Conservation (phyloP, 495 filamentous ascomycete genomes). For the Xylaria scruposa region DNA sequence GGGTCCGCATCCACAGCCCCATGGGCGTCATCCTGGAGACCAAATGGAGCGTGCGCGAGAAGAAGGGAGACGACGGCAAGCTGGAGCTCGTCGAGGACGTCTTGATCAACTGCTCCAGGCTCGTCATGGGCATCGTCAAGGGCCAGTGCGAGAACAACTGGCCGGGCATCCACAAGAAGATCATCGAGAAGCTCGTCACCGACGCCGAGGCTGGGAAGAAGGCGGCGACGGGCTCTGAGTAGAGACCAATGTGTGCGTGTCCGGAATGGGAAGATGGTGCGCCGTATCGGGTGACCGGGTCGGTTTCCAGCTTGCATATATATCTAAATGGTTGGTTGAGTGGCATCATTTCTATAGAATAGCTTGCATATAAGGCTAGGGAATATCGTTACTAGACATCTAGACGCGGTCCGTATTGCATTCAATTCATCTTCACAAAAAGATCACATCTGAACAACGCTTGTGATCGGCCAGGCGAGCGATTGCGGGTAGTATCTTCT, state of each 20-base stretch:
- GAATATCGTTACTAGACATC: slow-evolving; percentile 1
- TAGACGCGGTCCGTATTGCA: neutral
- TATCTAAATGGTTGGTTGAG: neutral
- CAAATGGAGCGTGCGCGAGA: slow-evolving; percentile 46
- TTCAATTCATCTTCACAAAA: neutral
- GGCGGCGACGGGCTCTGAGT: neutral
- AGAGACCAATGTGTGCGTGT: neutral
- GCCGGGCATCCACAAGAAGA: slow-evolving; percentile 50
- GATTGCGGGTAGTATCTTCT: neutral
- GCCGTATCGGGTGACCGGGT: neutral
- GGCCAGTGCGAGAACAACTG: slow-evolving; percentile 51
- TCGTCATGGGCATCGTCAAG: slow-evolving; percentile 52
- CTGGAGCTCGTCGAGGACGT: slow-evolving; percentile 49
- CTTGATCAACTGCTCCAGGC: slow-evolving; percentile 47
- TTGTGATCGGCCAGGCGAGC: neutral
- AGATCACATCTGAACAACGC: neutral
- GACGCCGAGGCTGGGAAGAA: slow-evolving; percentile 29
- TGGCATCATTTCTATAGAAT: neutral
- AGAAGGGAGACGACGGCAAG: slow-evolving; percentile 24
- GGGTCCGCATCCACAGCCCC: slow-evolving; percentile 54
- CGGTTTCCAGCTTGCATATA: neutral
- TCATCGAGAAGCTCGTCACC: slow-evolving; percentile 43
- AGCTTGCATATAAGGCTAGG: neutral
- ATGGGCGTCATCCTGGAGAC: slow-evolving; percentile 56
- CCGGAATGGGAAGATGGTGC: neutral